These are phyloP conservation scores for Cyclotella baltica DNA, from an alignment of 108 stramenopile genomes.

Conservation along the genomic window DNA sequence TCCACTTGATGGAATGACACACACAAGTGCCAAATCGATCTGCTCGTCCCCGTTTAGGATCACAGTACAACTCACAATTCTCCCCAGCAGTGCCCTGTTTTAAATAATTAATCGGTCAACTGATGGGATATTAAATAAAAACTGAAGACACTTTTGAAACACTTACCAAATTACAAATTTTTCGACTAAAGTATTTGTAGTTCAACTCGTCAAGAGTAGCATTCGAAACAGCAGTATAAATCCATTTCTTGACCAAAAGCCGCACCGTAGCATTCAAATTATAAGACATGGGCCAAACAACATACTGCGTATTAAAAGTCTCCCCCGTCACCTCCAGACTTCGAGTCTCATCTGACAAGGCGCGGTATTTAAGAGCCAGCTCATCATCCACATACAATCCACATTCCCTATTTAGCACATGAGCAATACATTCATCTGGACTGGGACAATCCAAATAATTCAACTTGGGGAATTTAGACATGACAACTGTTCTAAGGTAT, in stretches of 20 bases:
- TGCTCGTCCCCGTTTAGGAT: background rate
- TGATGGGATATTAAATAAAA: no score
- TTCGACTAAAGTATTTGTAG: background rate
- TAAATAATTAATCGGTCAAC: no score
- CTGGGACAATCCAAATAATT: background rate
- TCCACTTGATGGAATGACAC: background rate
- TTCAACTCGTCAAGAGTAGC: background rate
- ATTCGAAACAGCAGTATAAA: background rate
- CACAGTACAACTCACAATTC: background rate
- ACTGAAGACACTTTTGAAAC: no score
- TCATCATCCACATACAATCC: background rate
- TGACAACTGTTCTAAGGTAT: background rate
- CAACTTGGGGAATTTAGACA: background rate
- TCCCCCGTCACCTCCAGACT: background rate
- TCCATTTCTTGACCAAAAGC: background rate
- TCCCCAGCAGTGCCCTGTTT: background rate
- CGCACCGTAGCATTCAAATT: background rate
- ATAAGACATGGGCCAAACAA: background rate
- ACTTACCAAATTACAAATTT: background rate
- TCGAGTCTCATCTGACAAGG: background rate
- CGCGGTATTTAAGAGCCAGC: background rate
- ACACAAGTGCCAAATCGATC: background rate
- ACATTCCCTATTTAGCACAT: background rate
- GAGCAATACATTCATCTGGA: background rate
- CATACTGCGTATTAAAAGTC: background rate